phyloP scores from a whole-genome alignment of 1,284 basidiomycete species.

The Coniferiporia weirii region DNA sequence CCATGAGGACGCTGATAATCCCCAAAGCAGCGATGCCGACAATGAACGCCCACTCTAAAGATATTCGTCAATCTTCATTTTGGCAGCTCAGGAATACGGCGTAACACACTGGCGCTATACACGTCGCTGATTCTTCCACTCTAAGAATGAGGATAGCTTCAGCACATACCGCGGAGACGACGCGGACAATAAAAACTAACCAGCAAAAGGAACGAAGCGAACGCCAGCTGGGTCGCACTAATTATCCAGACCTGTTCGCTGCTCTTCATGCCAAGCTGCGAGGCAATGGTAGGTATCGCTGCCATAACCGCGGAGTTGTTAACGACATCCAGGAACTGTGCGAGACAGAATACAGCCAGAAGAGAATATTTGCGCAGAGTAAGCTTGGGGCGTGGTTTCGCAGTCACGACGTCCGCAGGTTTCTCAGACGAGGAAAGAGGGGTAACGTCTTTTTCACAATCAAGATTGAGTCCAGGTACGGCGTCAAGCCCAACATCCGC shows the following conservation, averaged over 20 bases:
- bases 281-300: conserved; percentile 25
- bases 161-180: conserved; percentile 5
- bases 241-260: conserved; percentile 32
- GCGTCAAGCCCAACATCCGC: background rate
- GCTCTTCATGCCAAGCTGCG: conserved; percentile 24
- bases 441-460: background rate
- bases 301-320: conserved; percentile 38
- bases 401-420: background rate
- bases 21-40: conserved; percentile 34
- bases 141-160: conserved; percentile 18
- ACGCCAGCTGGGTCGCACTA: conserved; percentile 38
- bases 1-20: conserved; percentile 33
- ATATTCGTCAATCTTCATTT: conserved; percentile 16
- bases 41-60: conserved; percentile 25
- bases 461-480: background rate
- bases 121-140: conserved; percentile 33
- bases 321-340: conserved; percentile 44
- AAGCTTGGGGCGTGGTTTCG: background rate
- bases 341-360: conserved; percentile 39
- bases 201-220: conserved; percentile 36
- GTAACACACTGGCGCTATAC: conserved; percentile 30
- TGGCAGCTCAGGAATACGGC: background rate
- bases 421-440: background rate
- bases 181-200: conserved; percentile 24
- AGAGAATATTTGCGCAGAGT: conserved; percentile 26